phyloP scores from a whole-genome alignment of 1,139 yeast species.

The Candida sojae region DNA sequence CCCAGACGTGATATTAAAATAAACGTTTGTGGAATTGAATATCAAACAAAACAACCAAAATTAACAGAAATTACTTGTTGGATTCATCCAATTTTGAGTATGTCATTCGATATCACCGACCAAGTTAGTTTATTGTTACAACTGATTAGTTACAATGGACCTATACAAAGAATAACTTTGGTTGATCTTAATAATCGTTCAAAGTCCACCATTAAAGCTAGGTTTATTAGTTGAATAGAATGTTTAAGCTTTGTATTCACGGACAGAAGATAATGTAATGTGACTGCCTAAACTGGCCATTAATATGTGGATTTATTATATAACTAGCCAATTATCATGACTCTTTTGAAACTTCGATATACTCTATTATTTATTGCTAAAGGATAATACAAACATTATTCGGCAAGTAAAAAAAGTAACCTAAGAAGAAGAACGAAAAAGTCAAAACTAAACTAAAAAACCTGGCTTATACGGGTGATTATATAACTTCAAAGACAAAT shows the following conservation, averaged over 20 bases:
- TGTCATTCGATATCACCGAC: conserved; percentile 13
- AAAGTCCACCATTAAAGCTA: neutral
- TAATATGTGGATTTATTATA: too few relatives aligned
- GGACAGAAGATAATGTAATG: neutral
- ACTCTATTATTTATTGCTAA: too few relatives aligned
- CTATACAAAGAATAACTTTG: conserved; percentile 7
- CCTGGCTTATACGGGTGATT: too few relatives aligned
- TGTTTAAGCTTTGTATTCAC: neutral
- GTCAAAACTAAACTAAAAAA: too few relatives aligned
- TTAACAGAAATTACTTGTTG: conserved; percentile 11
- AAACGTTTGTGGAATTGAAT: conserved; percentile 13
- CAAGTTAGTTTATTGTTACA: conserved; percentile 11
- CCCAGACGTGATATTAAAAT: conserved; percentile 10
- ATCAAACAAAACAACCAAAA: neutral
- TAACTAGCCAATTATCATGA: too few relatives aligned
- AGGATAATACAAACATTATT: too few relatives aligned
- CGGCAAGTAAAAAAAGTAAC: too few relatives aligned
- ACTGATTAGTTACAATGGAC: conserved; percentile 6
- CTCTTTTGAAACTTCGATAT: too few relatives aligned
- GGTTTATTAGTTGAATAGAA: neutral
- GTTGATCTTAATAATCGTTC: conserved; percentile 13
- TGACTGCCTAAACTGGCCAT: too few relatives aligned
- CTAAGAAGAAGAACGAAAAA: too few relatives aligned
- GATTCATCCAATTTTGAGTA: conserved; percentile 15
- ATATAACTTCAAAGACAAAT: too few relatives aligned